A percentile compares a stretch with the other conserved stretches of the same genome.
phyloP scores from a whole-genome alignment of 2,329 filamentous ascomycete species.

The Calycina herbarum region DNA sequence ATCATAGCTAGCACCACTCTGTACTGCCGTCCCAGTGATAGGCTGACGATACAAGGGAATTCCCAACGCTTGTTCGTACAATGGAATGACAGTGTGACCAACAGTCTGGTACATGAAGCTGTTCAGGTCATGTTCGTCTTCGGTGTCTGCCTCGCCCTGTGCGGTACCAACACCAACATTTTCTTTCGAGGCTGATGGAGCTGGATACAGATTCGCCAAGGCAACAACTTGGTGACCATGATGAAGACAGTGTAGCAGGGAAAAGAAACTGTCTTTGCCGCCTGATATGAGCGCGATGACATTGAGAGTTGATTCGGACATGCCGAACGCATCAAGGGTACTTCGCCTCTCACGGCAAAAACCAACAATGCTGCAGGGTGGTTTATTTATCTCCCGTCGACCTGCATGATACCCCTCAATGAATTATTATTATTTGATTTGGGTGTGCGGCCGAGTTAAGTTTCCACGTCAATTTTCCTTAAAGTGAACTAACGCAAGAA shows the following conservation, averaged over 20 bases:
- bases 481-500: neutral
- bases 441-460: neutral
- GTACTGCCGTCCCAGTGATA: conserved; percentile 71
- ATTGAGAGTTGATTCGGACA: conserved; percentile 49
- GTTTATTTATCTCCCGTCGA: neutral
- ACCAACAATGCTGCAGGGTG: neutral
- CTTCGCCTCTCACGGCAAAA: conserved; percentile 4
- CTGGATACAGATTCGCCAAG: conserved; percentile 82
- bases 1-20: conserved; percentile 70
- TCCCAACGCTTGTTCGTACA: conserved; percentile 76
- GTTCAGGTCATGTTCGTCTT: conserved; percentile 69
- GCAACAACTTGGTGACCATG: conserved; percentile 86
- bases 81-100: conserved; percentile 80
- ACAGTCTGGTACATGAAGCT: conserved; percentile 99
- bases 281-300: conserved; percentile 94
- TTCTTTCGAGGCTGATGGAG: conserved; percentile 25
- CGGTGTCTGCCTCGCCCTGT: conserved; percentile 28
- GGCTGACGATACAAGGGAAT: conserved; percentile 81
- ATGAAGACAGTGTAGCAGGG: conserved; percentile 81
- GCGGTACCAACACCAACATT: conserved; percentile 13
- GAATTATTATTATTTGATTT: neutral
- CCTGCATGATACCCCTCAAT: neutral
- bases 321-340: conserved; percentile 6
- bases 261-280: conserved; percentile 96
- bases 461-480: neutral